Conservation (phyloP, 2,329 filamentous ascomycete species). For the Aspergillus floridensis region DNA sequence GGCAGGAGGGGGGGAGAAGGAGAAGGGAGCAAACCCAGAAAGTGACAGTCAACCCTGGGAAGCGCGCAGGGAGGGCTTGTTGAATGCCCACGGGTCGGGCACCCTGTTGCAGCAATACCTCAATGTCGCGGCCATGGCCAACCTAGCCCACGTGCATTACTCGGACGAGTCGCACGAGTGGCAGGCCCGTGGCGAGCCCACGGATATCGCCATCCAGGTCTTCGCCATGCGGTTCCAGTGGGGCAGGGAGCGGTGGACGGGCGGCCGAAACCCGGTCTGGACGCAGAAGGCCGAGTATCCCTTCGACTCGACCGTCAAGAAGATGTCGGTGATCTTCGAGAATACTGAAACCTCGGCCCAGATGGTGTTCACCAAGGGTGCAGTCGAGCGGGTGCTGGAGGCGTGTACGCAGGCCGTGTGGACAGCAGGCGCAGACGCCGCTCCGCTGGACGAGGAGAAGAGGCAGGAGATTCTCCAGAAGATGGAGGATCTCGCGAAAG, state of each 20-base stretch:
- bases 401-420: conserved; percentile 57
- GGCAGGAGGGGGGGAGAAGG: too few relatives aligned
- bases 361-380: conserved; percentile 48
- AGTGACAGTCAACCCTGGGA: not conserved
- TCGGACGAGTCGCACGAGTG: conserved; percentile 54
- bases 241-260: conserved; percentile 55
- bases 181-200: conserved; percentile 65
- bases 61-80: conserved; percentile 22
- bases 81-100: not conserved
- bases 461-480: conserved; percentile 60
- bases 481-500: conserved; percentile 65
- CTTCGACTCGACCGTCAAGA: conserved; percentile 72
- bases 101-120: conserved; percentile 54
- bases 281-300: conserved; percentile 65
- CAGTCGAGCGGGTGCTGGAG: conserved; percentile 66
- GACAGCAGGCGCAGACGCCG: conserved; percentile 35
- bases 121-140: conserved; percentile 63
- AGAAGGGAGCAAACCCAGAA: not conserved
- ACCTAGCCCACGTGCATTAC: conserved; percentile 62
- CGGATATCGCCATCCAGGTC: conserved; percentile 73
- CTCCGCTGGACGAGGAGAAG: conserved; percentile 53
- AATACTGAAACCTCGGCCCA: conserved; percentile 15
- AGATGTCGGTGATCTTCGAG: conserved; percentile 69
- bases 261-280: conserved; percentile 53
- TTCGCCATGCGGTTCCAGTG: conserved; percentile 68